Evolutionary conservation across 2,329 filamentous ascomycete species (phyloP), one percentile per base, ranked within the genome.

Genomic region (Diplocarpon mali): DNA sequence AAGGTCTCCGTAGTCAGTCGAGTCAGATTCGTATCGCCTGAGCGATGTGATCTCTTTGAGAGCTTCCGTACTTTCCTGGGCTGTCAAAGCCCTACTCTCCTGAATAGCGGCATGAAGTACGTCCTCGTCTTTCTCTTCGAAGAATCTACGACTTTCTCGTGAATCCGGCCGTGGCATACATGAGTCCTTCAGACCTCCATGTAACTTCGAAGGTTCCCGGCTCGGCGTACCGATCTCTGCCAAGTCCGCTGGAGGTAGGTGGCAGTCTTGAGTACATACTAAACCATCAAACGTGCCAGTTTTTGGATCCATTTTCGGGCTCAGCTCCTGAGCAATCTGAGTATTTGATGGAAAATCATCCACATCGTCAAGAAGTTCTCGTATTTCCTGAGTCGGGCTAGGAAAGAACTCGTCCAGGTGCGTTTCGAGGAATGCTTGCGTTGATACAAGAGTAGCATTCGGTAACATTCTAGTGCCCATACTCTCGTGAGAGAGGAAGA

Each of bases 401-500:
- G 73, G 73, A 36, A 76, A 72, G 48, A 76, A 68, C 43, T 75
- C 72, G 32, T 75, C 72, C 7, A 72, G 54, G 47, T 73, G 65
- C 34, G 57, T 54, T 27, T 66, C 60, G 8, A 76, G 60, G n/a
- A 77, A 75, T 8, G 67, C 62, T 48, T 76, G 74, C 0, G 73
- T 77, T 50, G 70, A 72, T 24, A 61, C 59, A 6, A 65, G 65
- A 14, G 53, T 60, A 1, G 52, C 11, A 31, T 29, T 42, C 12
- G 20, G 3, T 10, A 20, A 1, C 12, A 34, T n/a, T 27, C 32
- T 24, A 2, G 39, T 20, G 15, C 6, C 2, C 4, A 6, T 16
- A 10, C 17, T 37, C 27, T 24, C 38, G 11, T 24, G 3, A 24
- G 20, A 24, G 20, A 7, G 20, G 20, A 24, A 7, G 7, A 24